Evolutionary conservation across 1,139 yeast species (phyloP), one percentile per base, ranked within the genome.

Genomic region (Magnusiomyces fungicola): DNA sequence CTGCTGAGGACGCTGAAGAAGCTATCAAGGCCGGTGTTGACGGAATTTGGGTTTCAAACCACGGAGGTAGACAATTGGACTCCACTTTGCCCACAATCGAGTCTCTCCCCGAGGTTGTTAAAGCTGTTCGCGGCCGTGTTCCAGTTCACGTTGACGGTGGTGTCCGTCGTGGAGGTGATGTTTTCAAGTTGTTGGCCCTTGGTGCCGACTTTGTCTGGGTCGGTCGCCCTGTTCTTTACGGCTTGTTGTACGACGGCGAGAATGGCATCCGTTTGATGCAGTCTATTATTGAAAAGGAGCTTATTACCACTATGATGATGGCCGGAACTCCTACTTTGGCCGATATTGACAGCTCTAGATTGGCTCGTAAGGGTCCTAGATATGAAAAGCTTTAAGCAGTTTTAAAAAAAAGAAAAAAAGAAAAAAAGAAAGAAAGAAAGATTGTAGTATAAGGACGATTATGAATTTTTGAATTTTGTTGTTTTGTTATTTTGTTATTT

Each of bases 171-270:
- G 87, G 85, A 6, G 73, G 80, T 3, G 88, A 81, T 62, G 67
- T 81, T n/a, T 69, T 81, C 56, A 81, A 81, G 57, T 86, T 87
- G 0, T 64, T 81, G 25, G 80, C 84, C 50, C 67, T 81, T n/a
- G 88, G 88, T 3, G 88, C 88, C 4, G 79, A 78, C 54, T 85
- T 82, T 30, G 87, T 81, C 23, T 85, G 87, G 54, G 65, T 81
- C 36, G 88, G 87, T 4, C 68, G 87, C 52, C 85, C 87, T 0
- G 80, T 80, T 58, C 67, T 81, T 25, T 81, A 80, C 61, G 84
- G 86, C 10, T 73, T 81, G 74, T 73, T 80, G 14, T 72, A 80
- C 3, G 78, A 80, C 56, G 88, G 88, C 1, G 83, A 78, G 53
- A 75, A 70, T 1, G 88, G 88, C 22, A 80, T 79, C n/a, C 74